Base-by-base conservation (phyloP, 2,329 filamentous ascomycete species). In the Apiospora sp. region DNA sequence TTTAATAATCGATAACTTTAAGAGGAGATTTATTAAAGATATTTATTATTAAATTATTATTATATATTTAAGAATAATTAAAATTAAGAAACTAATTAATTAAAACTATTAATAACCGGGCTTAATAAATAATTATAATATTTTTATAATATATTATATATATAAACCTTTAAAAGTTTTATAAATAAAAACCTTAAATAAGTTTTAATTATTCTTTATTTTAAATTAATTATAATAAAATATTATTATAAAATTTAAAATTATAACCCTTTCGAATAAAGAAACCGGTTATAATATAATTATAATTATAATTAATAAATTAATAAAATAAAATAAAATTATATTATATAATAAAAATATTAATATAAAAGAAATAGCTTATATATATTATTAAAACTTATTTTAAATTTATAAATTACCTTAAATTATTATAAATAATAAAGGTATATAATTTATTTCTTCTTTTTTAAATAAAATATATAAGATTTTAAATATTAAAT, bases 401-500 rank as follows among this genome's bases (percentile, higher is more conserved):
- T 49, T 48, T 12, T 10, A 49, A 10, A 12, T 49, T 10, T 49
- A 49, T 49, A 49, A 24, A 4, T 12, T 49, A 2, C 1, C 12
- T 10, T 24, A 24, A 10, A 49, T 24, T 72, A 69, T 43, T 24
- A 71, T 49, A n/a, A 49, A 73, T 64, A 54, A 49, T 46, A 51
- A 68, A 68, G n/a, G 58, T 44, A 43, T 73, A 34, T 69, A 71
- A 71, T 69, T 70, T 67, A 54, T 61, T 71, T 67, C 2, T 1
- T 49, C 6, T 0, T 72, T 49, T 69, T 67, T 70, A 68, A 72
- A 41, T 27, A 67, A 58, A 37, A 73, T 58, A 69, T 74, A 68
- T 69, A 43, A 44, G 44, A 72, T 68, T 69, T 75, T 68, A 68
- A 22, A 68, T 41, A 68, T 43, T 34, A 68, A 68, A 49, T 49